Percentiles rank a stretch among this genome's conserved stretches.
These are phyloP conservation scores for Papilionanthe hybrid DNA, from an alignment of 116 monocot genomes.

Conservation along the genomic window DNA sequence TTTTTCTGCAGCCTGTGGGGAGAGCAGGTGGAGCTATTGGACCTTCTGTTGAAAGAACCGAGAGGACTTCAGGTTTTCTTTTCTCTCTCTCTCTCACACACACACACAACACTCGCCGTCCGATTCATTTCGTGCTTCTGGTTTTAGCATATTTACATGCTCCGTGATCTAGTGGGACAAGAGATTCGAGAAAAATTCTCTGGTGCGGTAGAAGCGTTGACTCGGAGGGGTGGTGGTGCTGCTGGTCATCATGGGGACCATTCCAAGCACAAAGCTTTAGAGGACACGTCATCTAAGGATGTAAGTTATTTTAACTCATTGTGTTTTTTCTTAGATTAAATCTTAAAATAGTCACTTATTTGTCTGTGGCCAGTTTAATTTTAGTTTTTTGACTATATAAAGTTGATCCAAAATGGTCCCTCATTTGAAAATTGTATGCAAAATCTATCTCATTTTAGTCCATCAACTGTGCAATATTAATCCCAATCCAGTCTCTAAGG, in stretches of 20 bases:
- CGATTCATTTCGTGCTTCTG: background rate
- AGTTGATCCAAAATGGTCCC: background rate
- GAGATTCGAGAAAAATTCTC: slow-evolving; percentile 30
- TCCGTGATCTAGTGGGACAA: slow-evolving; percentile 14
- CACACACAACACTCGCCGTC: background rate
- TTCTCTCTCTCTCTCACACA: background rate
- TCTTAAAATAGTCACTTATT: no score
- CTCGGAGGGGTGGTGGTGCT: slow-evolving; percentile 26
- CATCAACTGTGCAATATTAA: background rate
- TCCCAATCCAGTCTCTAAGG: background rate
- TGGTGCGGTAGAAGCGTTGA: slow-evolving; percentile 35
- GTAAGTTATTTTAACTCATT: background rate
- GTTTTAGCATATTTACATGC: slow-evolving; percentile 2
- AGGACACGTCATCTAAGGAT: slow-evolving; percentile 6
- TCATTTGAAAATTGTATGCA: no score
- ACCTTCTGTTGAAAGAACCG: slow-evolving; percentile 26
- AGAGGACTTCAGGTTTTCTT: slow-evolving; percentile 28
- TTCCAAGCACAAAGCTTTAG: slow-evolving; percentile 20
- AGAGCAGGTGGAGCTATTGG: slow-evolving; percentile 25
- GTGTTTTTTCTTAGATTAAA: background rate
- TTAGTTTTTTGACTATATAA: no score
- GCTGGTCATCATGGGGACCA: slow-evolving; percentile 22
- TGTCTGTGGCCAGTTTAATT: no score
- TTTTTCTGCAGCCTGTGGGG: slow-evolving; percentile 17
- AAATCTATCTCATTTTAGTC: background rate